Evolutionary conservation across 805 yeast species (phyloP), one percentile per base, ranked within the genome.

Genomic region (Hanseniaspora mollemarum): DNA sequence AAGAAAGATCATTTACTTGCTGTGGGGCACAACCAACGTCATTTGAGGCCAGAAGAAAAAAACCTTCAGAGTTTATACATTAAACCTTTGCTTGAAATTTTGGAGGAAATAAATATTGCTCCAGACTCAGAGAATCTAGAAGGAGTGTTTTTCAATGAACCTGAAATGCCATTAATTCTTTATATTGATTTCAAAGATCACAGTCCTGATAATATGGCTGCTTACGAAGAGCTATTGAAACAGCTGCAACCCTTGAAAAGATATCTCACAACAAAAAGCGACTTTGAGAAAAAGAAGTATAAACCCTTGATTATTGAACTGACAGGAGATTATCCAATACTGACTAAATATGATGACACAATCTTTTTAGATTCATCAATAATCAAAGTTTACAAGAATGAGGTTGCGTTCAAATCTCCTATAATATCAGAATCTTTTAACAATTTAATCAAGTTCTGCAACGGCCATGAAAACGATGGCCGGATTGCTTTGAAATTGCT

Each of bases 321-420:
- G 28, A 82, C 87, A 0, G 92, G 92, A 1, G 72, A 78, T 57
- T 69, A 75, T 26, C 87, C 87, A 3, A 7, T 19, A 13, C 22
- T 43, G 10, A 25, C 24, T 9, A 18, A 4, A 3, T 40, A 52
- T 12, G 49, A 38, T 18, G 44, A 51, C 26, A 39, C n/a, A 16
- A 19, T 39, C 0, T 39, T 46, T n/a, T 45, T 45, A 12, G 55
- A 25, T 56, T 58, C 57, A 67, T 61, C 33, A 31, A 33, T 22
- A 53, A 57, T 37, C 43, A 59, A 43, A 56, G 56, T 16, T 22
- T 49, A 13, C n/a, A 42, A 49, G 15, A 42, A 25, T 15, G 44
- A 36, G 16, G 28, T 26, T 2, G 26, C 28, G 8, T 7, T 38
- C 16, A 74, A 9, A 55, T 33, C 53, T 1, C 49, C 49, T 12